Evolutionary conservation across 257 asterid species (phyloP).

Genomic region (Nicotiana paniculata): DNA sequence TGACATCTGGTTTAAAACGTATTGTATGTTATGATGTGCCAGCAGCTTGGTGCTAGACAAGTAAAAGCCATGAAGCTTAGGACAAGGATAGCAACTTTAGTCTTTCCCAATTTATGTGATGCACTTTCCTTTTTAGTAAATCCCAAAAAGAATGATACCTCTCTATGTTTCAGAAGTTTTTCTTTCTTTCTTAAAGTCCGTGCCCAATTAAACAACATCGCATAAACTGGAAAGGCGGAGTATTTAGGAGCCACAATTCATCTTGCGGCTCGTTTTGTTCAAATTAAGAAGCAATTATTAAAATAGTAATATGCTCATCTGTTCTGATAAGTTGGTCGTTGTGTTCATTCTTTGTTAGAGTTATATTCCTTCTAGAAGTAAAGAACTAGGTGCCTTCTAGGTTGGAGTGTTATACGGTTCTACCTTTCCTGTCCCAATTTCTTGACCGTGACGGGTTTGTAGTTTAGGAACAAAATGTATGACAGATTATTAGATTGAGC

Average conservation of each 20-base stretch:
- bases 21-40: neutral
- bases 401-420: neutral
- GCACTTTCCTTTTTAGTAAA: no score
- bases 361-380: neutral
- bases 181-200: no score
- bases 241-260: neutral
- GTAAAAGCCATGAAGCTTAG: neutral
- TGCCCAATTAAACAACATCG: no score
- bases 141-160: no score
- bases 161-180: no score
- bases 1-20: neutral
- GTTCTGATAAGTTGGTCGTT: neutral
- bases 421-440: neutral
- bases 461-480: neutral
- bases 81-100: neutral
- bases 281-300: neutral
- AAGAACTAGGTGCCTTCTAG: neutral
- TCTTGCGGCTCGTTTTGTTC: neutral
- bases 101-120: neutral
- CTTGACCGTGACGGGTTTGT: neutral
- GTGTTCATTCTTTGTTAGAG: neutral
- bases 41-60: neutral
- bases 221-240: no score
- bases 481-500: neutral
- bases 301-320: neutral